Conservation (phyloP, 441 rosid species). For the Arabidopsis lyrata region DNA sequence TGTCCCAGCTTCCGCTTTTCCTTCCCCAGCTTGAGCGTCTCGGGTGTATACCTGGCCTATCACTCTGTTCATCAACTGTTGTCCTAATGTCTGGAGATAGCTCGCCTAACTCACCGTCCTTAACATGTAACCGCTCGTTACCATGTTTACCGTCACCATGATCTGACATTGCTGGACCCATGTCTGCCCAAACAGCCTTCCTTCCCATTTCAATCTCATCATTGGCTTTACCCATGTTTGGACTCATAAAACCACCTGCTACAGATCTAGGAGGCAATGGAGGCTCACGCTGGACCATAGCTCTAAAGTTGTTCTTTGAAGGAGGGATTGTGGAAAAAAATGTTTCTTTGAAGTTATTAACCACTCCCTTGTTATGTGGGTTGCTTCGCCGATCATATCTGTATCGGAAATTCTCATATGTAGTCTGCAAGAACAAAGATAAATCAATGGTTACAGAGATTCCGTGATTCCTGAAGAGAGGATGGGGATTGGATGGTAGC, state of each 20-base stretch:
- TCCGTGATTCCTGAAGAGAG: not conserved
- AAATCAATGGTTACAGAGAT: not conserved
- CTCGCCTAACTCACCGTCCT: constrained; percentile 79
- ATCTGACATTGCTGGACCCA: constrained; percentile 60
- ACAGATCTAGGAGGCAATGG: constrained; percentile 60
- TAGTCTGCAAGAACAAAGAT: constrained; percentile 52
- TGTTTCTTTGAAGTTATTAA: constrained; percentile 60
- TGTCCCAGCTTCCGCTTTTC: constrained; percentile 97
- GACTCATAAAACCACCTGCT: constrained; percentile 80
- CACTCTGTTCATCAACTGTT: constrained; percentile 66
- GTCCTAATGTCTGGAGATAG: constrained; percentile 74
- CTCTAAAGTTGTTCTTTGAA: constrained; percentile 54
- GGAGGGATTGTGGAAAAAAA: constrained; percentile 46
- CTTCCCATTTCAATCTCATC: constrained; percentile 92
- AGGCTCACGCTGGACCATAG: constrained; percentile 60
- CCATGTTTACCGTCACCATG: constrained; percentile 63
- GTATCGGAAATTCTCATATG: constrained; percentile 71
- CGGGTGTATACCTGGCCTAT: constrained; percentile 67
- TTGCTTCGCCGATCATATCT: constrained; percentile 63
- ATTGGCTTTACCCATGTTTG: constrained; percentile 79
- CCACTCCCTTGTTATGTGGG: constrained; percentile 66
- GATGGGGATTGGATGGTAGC: not conserved
- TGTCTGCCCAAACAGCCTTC: constrained; percentile 83
- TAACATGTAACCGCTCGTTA: constrained; percentile 63
- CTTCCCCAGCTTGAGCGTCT: constrained; percentile 97